Evolutionary conservation across 495 filamentous ascomycete genomes (phyloP).

Genomic region (Aspergillus taichungensis): DNA sequence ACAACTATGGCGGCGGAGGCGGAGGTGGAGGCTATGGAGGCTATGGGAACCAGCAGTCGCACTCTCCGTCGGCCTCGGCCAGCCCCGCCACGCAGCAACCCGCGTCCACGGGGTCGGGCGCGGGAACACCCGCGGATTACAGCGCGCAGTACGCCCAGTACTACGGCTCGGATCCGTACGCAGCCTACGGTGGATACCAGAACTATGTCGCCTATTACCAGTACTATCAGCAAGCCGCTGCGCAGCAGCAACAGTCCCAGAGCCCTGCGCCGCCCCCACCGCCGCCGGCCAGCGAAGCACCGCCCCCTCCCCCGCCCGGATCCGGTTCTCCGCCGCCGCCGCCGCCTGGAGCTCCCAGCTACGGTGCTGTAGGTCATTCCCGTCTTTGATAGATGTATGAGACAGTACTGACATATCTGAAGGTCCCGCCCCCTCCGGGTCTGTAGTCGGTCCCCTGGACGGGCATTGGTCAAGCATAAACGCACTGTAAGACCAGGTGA

Average conservation of each 20-base stretch:
- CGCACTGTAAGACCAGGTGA: not conserved
- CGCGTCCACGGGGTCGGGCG: slow-evolving; percentile 27
- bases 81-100: slow-evolving; percentile 22
- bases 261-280: slow-evolving; percentile 49
- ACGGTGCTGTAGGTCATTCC: slow-evolving; percentile 51
- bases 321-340: slow-evolving; percentile 62
- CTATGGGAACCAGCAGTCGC: slow-evolving; percentile 31
- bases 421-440: slow-evolving; percentile 47
- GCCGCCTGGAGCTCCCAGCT: slow-evolving; percentile 49
- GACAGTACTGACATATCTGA: not conserved
- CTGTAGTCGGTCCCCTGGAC: slow-evolving; percentile 20
- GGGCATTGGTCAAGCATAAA: not conserved
- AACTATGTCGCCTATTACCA: slow-evolving; percentile 60
- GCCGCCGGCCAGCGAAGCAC: slow-evolving; percentile 51
- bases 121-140: slow-evolving; percentile 49
- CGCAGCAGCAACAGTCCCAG: slow-evolving; percentile 41
- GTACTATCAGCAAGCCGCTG: slow-evolving; percentile 59
- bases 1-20: slow-evolving; percentile 24
- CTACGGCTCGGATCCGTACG: slow-evolving; percentile 77
- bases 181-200: slow-evolving; percentile 81
- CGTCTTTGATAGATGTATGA: not conserved
- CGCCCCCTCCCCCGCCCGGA: slow-evolving; percentile 53
- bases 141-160: slow-evolving; percentile 81
- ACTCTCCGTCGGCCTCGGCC: slow-evolving; percentile 31
- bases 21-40: slow-evolving; percentile 26